Conservation (phyloP, 202 grass and related monocot species). For the Elaeis oleifera region DNA sequence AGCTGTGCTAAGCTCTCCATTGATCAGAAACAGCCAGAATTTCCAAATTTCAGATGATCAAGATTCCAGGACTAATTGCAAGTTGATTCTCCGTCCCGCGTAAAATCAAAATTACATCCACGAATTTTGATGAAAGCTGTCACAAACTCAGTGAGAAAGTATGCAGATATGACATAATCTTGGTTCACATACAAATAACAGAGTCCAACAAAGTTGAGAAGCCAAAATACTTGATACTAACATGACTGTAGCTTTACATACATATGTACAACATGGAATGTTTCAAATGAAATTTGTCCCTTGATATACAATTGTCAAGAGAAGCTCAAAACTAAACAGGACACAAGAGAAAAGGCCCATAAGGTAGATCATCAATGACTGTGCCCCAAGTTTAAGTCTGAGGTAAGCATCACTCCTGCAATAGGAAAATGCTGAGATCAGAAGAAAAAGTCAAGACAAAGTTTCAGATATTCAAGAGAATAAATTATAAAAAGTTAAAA, state of each 20-base stretch:
- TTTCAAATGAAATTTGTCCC: slow-evolving; percentile 57
- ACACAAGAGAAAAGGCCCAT: slow-evolving; percentile 52
- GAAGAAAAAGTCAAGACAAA: too few species aligned
- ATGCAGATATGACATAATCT: slow-evolving; percentile 34
- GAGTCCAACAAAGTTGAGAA: slow-evolving; percentile 51
- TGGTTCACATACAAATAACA: slow-evolving; percentile 34
- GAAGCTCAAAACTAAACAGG: slow-evolving; percentile 40
- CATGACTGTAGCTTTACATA: slow-evolving; percentile 66
- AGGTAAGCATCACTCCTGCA: slow-evolving; percentile 47
- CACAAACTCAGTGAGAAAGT: slow-evolving; percentile 29
- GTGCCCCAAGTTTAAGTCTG: slow-evolving; percentile 41
- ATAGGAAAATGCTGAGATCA: slow-evolving; percentile 26
- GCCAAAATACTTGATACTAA: slow-evolving; percentile 69
- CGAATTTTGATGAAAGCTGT: slow-evolving; percentile 60
- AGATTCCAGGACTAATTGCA: slow-evolving; percentile 59
- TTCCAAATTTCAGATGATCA: slow-evolving; percentile 46
- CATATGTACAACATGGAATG: slow-evolving; percentile 60
- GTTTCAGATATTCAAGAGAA: too few species aligned
- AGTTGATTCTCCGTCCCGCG: slow-evolving; percentile 36
- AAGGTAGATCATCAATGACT: slow-evolving; percentile 37
- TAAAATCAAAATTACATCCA: slow-evolving; percentile 60
- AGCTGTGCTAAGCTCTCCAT: slow-evolving; percentile 99
- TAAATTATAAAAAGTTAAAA: too few species aligned
- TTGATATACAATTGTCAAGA: slow-evolving; percentile 47
- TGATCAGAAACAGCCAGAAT: slow-evolving; percentile 40